A percentile compares a stretch with the other conserved stretches of the same genome.
Conservation (phyloP, 345 rosid species). For the Cardamine chenopodiifolia region DNA sequence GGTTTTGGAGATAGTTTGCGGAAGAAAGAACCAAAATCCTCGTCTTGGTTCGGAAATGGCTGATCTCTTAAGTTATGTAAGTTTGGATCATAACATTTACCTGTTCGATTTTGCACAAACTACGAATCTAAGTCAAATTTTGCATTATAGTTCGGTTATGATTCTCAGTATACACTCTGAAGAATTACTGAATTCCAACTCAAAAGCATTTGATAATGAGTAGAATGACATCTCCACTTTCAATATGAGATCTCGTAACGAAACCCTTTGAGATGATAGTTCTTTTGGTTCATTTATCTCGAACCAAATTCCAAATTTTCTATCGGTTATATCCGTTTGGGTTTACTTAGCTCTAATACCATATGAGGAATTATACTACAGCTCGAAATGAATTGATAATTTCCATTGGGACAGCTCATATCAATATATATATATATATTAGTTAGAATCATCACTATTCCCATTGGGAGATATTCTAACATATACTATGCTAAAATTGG, state of each 20-base stretch:
- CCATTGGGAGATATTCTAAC: not conserved
- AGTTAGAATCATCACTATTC: not conserved
- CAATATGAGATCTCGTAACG: not conserved
- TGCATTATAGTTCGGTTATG: not conserved
- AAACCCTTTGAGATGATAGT: not conserved
- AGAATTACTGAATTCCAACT: too few relatives aligned
- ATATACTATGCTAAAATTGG: not conserved
- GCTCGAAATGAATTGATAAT: not conserved
- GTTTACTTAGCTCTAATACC: too few relatives aligned
- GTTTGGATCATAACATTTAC: slow-evolving; percentile 40
- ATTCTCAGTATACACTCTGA: not conserved
- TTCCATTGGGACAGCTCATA: too few relatives aligned
- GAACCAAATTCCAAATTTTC: too few relatives aligned
- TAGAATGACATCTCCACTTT: not conserved
- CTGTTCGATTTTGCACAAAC: not conserved
- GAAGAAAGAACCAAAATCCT: slow-evolving; percentile 70
- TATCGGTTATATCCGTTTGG: too few relatives aligned
- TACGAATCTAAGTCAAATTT: not conserved
- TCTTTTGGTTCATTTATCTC: too few relatives aligned
- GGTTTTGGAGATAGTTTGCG: slow-evolving; percentile 82
- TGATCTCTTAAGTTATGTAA: slow-evolving; percentile 81
- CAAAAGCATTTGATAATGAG: not conserved
- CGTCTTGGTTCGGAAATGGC: slow-evolving; percentile 54
- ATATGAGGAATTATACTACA: too few relatives aligned
- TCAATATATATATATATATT: too few relatives aligned